Percentiles rank a stretch among this genome's conserved stretches.
These are phyloP conservation scores for Stephania yunnanensis DNA, from an alignment of 164 flowering plant species.

Conservation along the genomic window DNA sequence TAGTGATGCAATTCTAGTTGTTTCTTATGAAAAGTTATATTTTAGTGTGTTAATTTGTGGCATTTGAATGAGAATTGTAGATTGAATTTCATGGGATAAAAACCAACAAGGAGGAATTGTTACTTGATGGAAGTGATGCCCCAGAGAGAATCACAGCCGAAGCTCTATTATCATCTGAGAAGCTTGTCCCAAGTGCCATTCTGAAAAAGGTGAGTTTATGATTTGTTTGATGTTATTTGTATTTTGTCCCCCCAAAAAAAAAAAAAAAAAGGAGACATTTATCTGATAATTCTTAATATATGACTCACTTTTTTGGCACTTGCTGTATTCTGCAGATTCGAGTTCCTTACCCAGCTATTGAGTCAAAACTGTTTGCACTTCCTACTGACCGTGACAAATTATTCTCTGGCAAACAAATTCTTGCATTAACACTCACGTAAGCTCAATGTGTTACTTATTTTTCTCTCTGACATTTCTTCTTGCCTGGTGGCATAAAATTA, in stretches of 20 bases:
- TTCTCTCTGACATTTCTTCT: slow-evolving; percentile 4
- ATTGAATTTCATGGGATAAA: slow-evolving; percentile 82
- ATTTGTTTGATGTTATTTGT: background rate
- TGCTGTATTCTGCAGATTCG: slow-evolving; percentile 50
- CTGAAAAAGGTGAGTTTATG: slow-evolving; percentile 59
- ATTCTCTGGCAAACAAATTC: slow-evolving; percentile 83
- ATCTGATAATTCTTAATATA: background rate
- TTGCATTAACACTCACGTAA: slow-evolving; percentile 71
- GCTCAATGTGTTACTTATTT: slow-evolving; percentile 18
- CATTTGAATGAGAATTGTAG: slow-evolving; percentile 28
- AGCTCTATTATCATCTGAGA: slow-evolving; percentile 68
- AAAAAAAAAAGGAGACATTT: no score
- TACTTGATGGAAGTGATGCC: slow-evolving; percentile 95
- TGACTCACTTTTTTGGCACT: background rate
- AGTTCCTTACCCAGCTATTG: slow-evolving; percentile 68
- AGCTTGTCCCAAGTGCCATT: slow-evolving; percentile 67
- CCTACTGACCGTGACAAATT: slow-evolving; percentile 69
- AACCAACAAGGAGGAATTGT: slow-evolving; percentile 50
- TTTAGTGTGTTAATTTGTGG: background rate
- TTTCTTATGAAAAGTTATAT: background rate
- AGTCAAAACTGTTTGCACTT: slow-evolving; percentile 58
- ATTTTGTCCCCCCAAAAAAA: no score
- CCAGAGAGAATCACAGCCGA: slow-evolving; percentile 70
- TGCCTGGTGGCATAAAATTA: slow-evolving; percentile 1
- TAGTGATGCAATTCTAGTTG: background rate